A percentile compares a stretch with the other conserved stretches of the same genome.
Evolutionary conservation across 257 asterid species (phyloP).

Genomic region (Lavandula angustifolia): DNA sequence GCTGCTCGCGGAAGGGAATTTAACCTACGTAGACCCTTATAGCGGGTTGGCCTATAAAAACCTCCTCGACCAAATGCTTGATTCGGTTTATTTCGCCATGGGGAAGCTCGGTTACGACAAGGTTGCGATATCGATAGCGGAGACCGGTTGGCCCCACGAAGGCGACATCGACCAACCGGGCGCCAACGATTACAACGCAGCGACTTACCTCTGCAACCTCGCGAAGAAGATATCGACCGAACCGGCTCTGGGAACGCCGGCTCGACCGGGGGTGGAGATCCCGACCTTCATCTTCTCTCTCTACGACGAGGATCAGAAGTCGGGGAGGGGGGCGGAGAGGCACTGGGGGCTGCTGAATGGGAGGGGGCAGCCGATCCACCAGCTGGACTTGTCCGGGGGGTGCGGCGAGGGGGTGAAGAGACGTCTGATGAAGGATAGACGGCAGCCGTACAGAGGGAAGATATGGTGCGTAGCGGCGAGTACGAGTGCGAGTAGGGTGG

Average conservation of each 20-base stretch:
- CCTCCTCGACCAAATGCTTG: constrained; percentile 77
- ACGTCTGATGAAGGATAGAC: constrained; percentile 35
- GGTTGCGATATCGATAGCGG: constrained; percentile 50
- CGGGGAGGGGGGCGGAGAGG: constrained; percentile 67
- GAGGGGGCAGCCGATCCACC: constrained; percentile 51
- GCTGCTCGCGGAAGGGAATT: constrained; percentile 38
- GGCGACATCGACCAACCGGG: constrained; percentile 78
- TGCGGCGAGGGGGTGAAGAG: constrained; percentile 21
- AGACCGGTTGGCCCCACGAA: constrained; percentile 84
- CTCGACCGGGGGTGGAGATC: constrained; percentile 51
- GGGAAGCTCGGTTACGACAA: constrained; percentile 47
- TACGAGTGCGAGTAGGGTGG: not conserved
- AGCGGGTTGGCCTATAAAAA: constrained; percentile 59
- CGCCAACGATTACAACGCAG: constrained; percentile 66
- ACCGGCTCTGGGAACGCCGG: constrained; percentile 72
- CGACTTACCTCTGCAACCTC: constrained; percentile 55
- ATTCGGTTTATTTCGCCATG: constrained; percentile 60
- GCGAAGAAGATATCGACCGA: constrained; percentile 41
- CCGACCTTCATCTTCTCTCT: constrained; percentile 64
- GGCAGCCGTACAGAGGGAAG: constrained; percentile 57
- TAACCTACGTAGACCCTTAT: constrained; percentile 41
- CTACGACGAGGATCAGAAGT: constrained; percentile 62
- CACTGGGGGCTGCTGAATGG: constrained; percentile 65
- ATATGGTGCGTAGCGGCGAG: constrained; percentile 67
- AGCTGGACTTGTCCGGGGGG: constrained; percentile 61